phyloP scores from a whole-genome alignment of 1,284 basidiomycete species.

The Stygiomarasmius scandens region DNA sequence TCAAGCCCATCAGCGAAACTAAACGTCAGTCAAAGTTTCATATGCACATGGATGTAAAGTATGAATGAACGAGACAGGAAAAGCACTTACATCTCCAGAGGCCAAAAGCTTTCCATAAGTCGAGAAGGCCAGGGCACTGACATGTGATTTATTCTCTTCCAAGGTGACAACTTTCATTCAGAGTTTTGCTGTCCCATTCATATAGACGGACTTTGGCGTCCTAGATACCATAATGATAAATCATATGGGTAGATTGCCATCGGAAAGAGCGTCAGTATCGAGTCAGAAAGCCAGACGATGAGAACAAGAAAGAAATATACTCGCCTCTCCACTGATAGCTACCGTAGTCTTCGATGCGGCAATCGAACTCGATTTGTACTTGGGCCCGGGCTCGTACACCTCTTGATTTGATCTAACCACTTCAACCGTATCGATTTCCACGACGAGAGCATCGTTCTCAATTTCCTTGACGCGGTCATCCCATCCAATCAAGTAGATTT shows the following conservation, averaged over 20 bases:
- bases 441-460: constrained; percentile 64
- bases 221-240: constrained; percentile 37
- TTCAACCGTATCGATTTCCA: constrained; percentile 69
- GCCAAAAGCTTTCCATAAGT: constrained; percentile 77
- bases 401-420: constrained; percentile 69
- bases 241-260: no score
- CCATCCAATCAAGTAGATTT: constrained; percentile 72
- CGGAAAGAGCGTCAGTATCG: no score
- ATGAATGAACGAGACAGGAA: background rate
- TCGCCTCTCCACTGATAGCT: constrained; percentile 78
- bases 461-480: constrained; percentile 82
- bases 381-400: constrained; percentile 55
- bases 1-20: no score
- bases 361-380: constrained; percentile 60
- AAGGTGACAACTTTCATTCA: constrained; percentile 50
- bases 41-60: no score
- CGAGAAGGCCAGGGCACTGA: constrained; percentile 84
- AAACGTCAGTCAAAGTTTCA: no score
- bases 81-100: constrained; percentile 73
- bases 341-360: constrained; percentile 56
- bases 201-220: constrained; percentile 78
- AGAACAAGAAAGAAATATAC: constrained; percentile 23
- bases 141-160: constrained; percentile 70
- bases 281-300: background rate
- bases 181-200: constrained; percentile 65